Evolutionary conservation across 1,284 basidiomycete genomes (phyloP).

Genomic region (Pterulicium gracile): DNA sequence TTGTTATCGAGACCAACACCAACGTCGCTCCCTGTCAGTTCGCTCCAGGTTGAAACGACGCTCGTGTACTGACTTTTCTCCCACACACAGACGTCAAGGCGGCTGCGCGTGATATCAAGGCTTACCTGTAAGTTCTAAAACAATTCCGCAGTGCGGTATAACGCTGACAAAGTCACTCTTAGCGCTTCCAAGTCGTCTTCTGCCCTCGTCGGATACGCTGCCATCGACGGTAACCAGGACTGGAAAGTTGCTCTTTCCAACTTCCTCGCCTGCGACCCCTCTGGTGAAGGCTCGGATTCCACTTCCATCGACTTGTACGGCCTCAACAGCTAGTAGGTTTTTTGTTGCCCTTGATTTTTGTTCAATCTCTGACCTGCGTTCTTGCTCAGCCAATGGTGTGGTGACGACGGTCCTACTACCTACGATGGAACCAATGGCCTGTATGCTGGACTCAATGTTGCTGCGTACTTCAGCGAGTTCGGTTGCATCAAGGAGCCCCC

Average conservation of each 20-base stretch:
- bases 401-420: constrained; percentile 47
- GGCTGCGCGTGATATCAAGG: constrained; percentile 79
- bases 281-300: constrained; percentile 38
- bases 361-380: constrained; percentile 10
- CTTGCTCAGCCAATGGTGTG: constrained; percentile 65
- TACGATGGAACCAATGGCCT: constrained; percentile 44
- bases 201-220: constrained; percentile 76
- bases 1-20: constrained; percentile 47
- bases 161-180: constrained; percentile 7
- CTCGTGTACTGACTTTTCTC: neutral
- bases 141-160: constrained; percentile 4
- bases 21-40: constrained; percentile 36
- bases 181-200: constrained; percentile 59
- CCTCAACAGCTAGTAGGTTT: constrained; percentile 64
- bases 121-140: constrained; percentile 63
- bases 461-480: constrained; percentile 87
- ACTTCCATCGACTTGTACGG: constrained; percentile 80
- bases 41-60: neutral
- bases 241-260: constrained; percentile 68
- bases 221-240: constrained; percentile 62
- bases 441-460: constrained; percentile 63
- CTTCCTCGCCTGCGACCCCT: constrained; percentile 72
- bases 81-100: constrained; percentile 77
- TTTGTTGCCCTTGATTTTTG: constrained; percentile 1
- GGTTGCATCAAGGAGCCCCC: constrained; percentile 60